Percentiles rank a stretch among this genome's conserved stretches.
These are phyloP conservation scores for Aspergillus sclerotioniger DNA, from an alignment of 495 filamentous ascomycete genomes.

Conservation along the genomic window DNA sequence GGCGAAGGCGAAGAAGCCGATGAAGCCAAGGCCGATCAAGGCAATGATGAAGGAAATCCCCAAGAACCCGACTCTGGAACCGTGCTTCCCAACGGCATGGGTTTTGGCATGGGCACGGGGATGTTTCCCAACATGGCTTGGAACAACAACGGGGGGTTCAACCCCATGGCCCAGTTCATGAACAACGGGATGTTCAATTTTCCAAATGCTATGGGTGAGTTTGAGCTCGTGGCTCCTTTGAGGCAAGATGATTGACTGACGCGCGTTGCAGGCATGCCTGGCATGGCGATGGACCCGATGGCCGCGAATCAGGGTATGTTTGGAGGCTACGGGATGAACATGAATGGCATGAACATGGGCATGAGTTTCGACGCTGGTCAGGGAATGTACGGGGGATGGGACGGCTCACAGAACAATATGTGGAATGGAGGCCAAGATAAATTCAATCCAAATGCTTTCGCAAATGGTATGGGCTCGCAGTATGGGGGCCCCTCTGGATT, in stretches of 20 bases:
- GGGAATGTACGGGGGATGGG: slow-evolving; percentile 64
- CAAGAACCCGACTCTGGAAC: slow-evolving; percentile 15
- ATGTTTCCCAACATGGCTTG: slow-evolving; percentile 66
- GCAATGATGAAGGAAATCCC: slow-evolving; percentile 23
- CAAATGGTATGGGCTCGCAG: slow-evolving; percentile 81
- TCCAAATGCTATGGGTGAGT: slow-evolving; percentile 76
- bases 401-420: slow-evolving; percentile 57
- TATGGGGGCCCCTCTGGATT: slow-evolving; percentile 81
- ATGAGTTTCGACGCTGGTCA: slow-evolving; percentile 67
- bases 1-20: slow-evolving; percentile 19
- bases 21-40: slow-evolving; percentile 20
- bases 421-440: slow-evolving; percentile 74
- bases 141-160: slow-evolving; percentile 60
- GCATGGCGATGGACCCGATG: slow-evolving; percentile 88
- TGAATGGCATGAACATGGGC: slow-evolving; percentile 86
- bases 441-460: slow-evolving; percentile 65
- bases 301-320: slow-evolving; percentile 82
- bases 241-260: slow-evolving; percentile 6
- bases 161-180: slow-evolving; percentile 73
- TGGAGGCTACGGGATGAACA: slow-evolving; percentile 86
- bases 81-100: slow-evolving; percentile 27
- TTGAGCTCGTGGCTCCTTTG: not conserved
- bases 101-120: slow-evolving; percentile 32
- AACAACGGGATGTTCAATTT: slow-evolving; percentile 71
- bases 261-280: slow-evolving; percentile 60